phyloP scores from a whole-genome alignment of 2,329 filamentous ascomycete species.

The Blumeria hordei region DNA sequence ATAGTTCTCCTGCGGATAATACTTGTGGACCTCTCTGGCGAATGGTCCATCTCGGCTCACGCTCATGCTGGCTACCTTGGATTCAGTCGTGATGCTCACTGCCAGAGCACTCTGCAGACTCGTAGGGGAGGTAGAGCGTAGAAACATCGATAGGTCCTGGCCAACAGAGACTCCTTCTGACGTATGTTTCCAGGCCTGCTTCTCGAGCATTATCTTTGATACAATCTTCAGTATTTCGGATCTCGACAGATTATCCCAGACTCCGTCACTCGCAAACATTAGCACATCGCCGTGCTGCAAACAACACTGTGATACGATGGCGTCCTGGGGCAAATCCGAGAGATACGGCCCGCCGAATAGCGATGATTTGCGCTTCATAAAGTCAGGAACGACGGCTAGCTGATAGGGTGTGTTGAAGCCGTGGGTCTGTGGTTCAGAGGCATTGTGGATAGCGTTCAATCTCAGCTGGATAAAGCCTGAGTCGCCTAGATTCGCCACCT shows the following conservation, averaged over 20 bases:
- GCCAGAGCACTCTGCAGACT: slow-evolving; percentile 54
- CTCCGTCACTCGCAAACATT: slow-evolving; percentile 82
- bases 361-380: slow-evolving; percentile 53
- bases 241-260: slow-evolving; percentile 87
- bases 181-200: slow-evolving; percentile 49
- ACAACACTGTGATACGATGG: slow-evolving; percentile 50
- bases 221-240: slow-evolving; percentile 70
- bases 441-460: slow-evolving; percentile 61
- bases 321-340: slow-evolving; percentile 63
- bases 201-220: slow-evolving; percentile 47
- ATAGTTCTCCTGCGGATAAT: slow-evolving; percentile 70
- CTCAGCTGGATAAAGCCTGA: slow-evolving; percentile 79
- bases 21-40: slow-evolving; percentile 75
- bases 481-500: slow-evolving; percentile 86
- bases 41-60: slow-evolving; percentile 72
- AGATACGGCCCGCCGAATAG: slow-evolving; percentile 66
- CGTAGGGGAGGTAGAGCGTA: slow-evolving; percentile 19
- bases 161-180: slow-evolving; percentile 35
- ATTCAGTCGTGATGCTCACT: slow-evolving; percentile 52
- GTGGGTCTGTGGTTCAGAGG: slow-evolving; percentile 73
- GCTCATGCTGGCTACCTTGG: slow-evolving; percentile 67
- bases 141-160: slow-evolving; percentile 30
- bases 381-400: slow-evolving; percentile 63
- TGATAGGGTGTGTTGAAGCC: slow-evolving; percentile 97
- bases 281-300: slow-evolving; percentile 80